Evolutionary conservation across 306 rosid species (phyloP).

Genomic region (Glycine tomentella): DNA sequence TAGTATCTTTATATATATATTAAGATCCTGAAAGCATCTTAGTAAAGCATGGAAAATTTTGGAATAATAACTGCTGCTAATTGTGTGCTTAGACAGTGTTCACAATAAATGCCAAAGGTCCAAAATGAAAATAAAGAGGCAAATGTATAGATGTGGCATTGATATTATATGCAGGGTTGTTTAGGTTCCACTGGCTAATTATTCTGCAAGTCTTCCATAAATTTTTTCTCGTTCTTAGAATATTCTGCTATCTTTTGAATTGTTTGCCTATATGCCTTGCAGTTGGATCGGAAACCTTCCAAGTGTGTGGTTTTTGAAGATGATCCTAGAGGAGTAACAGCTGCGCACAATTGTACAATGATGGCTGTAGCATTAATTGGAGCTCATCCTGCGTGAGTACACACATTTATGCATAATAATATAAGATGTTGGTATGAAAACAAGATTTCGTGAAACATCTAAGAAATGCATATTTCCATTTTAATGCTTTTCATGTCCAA

Average conservation of each 20-base stretch:
- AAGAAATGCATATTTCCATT: constrained; percentile 19
- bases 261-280: constrained; percentile 45
- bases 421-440: constrained; percentile 18
- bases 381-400: constrained; percentile 86
- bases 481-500: constrained; percentile 11
- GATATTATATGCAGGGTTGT: constrained; percentile 23
- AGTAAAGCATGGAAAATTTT: constrained; percentile 1
- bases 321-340: constrained; percentile 96
- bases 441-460: constrained; percentile 15
- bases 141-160: background rate
- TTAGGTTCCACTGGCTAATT: constrained; percentile 3
- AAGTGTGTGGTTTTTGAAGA: constrained; percentile 98
- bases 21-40: background rate
- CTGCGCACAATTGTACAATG: constrained; percentile 99
- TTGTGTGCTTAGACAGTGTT: constrained; percentile 4
- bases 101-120: background rate
- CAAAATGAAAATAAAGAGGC: background rate
- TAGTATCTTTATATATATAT: background rate
- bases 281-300: constrained; percentile 96
- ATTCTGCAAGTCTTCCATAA: constrained; percentile 19
- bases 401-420: constrained; percentile 19
- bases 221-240: background rate
- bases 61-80: background rate
- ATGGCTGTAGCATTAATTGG: constrained; percentile 96
- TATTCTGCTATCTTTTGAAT: constrained; percentile 39